Evolutionary conservation across 208 protist genomes (phyloP).

Genomic region (Trichomonas gallinae): DNA sequence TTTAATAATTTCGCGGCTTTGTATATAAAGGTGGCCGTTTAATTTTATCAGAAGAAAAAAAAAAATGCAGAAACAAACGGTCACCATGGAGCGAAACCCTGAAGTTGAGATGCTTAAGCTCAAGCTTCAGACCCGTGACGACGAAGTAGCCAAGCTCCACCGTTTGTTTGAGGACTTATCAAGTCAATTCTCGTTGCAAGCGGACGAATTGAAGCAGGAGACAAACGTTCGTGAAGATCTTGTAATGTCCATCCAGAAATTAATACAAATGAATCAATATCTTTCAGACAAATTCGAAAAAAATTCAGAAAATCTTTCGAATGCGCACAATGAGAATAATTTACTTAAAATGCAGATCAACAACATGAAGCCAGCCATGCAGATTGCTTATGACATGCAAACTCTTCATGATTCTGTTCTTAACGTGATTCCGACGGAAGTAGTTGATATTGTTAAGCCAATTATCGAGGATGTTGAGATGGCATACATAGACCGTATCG

Average conservation of each 20-base stretch:
- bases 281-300: background rate
- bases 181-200: background rate
- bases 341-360: background rate
- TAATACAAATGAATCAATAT: background rate
- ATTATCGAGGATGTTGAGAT: background rate
- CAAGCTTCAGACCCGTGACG: background rate
- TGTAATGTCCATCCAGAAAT: background rate
- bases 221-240: background rate
- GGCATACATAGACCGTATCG: background rate
- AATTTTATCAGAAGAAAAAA: background rate
- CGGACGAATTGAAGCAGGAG: background rate
- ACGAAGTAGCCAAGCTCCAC: background rate
- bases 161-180: background rate
- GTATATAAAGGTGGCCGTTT: background rate
- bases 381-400: background rate
- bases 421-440: background rate
- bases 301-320: background rate
- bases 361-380: background rate
- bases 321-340: background rate
- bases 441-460: background rate
- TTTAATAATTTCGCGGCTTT: too few species aligned
- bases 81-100: background rate
- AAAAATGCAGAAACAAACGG: background rate
- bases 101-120: background rate
- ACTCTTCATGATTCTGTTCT: background rate